These are phyloP conservation scores for Alternaria conjuncta DNA, from an alignment of 2,329 filamentous ascomycete species.

Conservation along the genomic window DNA sequence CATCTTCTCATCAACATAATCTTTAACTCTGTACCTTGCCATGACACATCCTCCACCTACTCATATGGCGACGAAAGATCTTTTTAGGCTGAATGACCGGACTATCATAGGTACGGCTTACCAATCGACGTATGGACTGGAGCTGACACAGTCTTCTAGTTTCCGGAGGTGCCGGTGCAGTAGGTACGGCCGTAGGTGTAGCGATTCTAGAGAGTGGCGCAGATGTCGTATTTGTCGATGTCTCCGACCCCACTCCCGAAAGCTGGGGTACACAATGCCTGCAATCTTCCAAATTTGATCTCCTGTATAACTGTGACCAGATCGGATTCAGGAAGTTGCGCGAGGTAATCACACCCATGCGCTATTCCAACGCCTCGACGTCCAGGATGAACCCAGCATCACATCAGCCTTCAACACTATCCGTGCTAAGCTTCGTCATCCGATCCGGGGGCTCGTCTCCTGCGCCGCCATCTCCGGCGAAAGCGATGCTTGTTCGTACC, in stretches of 20 bases:
- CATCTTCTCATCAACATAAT: neutral
- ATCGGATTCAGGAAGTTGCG: constrained; percentile 2
- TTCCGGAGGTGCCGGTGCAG: constrained; percentile 36
- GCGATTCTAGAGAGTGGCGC: constrained; percentile 36
- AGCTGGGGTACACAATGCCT: constrained; percentile 15
- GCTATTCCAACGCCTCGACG: constrained; percentile 25
- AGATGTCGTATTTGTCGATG: constrained; percentile 32
- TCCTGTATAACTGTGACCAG: neutral
- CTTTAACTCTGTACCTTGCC: neutral
- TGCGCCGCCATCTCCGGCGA: constrained; percentile 41
- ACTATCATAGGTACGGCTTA: constrained; percentile 27
- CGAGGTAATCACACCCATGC: constrained; percentile 13
- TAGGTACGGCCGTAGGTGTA: constrained; percentile 29
- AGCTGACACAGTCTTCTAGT: constrained; percentile 17
- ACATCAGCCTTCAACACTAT: constrained; percentile 17
- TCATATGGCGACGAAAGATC: constrained; percentile 23
- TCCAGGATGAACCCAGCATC: constrained; percentile 29
- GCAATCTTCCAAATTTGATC: neutral
- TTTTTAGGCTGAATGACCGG: constrained; percentile 31
- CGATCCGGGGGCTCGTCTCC: constrained; percentile 34
- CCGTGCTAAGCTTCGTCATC: constrained; percentile 16
- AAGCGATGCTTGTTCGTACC: constrained; percentile 43
- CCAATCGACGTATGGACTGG: neutral
- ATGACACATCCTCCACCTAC: constrained; percentile 27
- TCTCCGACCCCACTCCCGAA: constrained; percentile 2